Base-by-base conservation (phyloP, 139 green algal species). In the Nannochloris sp. region DNA sequence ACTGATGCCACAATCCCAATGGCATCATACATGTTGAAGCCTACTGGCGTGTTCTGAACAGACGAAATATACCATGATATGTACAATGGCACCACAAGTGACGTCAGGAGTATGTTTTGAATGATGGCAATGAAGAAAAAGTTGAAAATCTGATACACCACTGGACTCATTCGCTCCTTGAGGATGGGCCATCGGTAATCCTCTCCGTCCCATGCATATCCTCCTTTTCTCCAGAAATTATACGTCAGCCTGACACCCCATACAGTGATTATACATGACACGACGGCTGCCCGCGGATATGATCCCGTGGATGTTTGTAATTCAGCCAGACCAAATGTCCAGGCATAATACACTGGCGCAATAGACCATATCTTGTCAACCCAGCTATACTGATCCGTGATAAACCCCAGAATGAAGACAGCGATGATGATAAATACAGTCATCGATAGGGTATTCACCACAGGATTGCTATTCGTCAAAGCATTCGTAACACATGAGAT, bases 151-250 rank as follows among this genome's bases (percentile, higher is more conserved):
- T 59, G 36, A 57, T 65, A 61, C 19, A 61, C 5, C 24, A 79
- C 15, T 9, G 64, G 48, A 46, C 63, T 60, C 4, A 73, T 21
- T 14, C 19, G 12, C 29, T 36, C 57, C 4, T 61, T 27, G 1
- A 76, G 4, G 15, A 31, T 55, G 19, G 62, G 62, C 70, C 70
- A 76, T 10, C 71, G 50, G 25, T 78, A 78, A 54, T 78, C 71
- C 43, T 78, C 64, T 0, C 34, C 71, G 0, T 5, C 19, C 36
- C 36, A 69, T 23, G 51, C 23, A 60, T 76, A 79, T 0, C 72
- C 72, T 7, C 72, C 68, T 50, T 72, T 79, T 11, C 76, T 64
- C 8, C 37, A 67, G 50, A 83, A 83, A 55, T 83, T 82, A 44
- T 44, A 79, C 5, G 76, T 83, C 2, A 83, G 66, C 3, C 76